These are phyloP conservation scores for Stephania yunnanensis DNA, from an alignment of 164 flowering plant genomes.

Conservation along the genomic window DNA sequence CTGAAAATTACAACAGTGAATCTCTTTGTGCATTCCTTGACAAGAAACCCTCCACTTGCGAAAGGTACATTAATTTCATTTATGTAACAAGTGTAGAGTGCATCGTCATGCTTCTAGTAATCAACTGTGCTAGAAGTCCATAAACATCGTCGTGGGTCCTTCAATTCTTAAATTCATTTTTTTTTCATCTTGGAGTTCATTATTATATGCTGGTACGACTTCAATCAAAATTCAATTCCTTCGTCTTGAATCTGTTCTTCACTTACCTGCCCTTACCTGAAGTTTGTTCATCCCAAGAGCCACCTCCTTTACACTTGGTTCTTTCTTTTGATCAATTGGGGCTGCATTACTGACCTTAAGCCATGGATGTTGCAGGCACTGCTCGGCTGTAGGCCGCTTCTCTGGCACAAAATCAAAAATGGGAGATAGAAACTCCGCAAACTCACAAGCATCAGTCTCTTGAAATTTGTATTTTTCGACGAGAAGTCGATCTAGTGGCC, in stretches of 20 bases:
- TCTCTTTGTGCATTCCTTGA: neutral
- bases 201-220: neutral
- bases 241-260: conserved; percentile 19
- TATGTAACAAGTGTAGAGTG: neutral
- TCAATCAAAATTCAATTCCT: neutral
- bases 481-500: conserved; percentile 59
- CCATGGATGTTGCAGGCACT: conserved; percentile 86
- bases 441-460: conserved; percentile 61
- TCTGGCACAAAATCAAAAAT: conserved; percentile 87
- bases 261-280: conserved; percentile 41
- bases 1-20: neutral
- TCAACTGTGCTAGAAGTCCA: neutral
- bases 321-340: conserved; percentile 23
- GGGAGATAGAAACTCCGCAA: conserved; percentile 67
- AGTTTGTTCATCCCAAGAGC: conserved; percentile 50
- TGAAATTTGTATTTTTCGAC: conserved; percentile 65
- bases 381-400: conserved; percentile 86
- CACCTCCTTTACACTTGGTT: conserved; percentile 31
- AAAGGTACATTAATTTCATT: neutral
- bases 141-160: neutral
- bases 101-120: neutral
- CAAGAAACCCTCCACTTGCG: neutral
- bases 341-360: conserved; percentile 28
- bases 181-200: neutral
- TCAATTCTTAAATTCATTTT: neutral